phyloP scores from a whole-genome alignment of 148 eudicot genomes.

The Cornus florida region DNA sequence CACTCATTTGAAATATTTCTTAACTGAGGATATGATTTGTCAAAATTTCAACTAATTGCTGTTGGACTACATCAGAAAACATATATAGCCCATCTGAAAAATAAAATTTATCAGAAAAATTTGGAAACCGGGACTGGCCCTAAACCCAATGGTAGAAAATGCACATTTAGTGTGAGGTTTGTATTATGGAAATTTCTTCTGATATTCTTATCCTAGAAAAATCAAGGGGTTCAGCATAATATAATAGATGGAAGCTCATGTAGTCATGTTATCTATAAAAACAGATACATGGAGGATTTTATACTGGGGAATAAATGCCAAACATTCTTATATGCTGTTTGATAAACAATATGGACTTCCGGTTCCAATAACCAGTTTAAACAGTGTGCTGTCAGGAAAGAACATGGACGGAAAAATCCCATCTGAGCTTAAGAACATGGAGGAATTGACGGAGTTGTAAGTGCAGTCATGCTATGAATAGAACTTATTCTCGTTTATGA shows the following conservation, averaged over 20 bases:
- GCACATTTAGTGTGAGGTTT: background rate
- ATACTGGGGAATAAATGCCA: background rate
- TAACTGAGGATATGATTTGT: background rate
- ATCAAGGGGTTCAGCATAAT: background rate
- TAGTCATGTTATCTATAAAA: background rate
- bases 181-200: background rate
- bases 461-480: constrained; percentile 15
- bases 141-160: background rate
- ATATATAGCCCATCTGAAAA: background rate
- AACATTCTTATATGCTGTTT: background rate
- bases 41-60: background rate
- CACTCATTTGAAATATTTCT: background rate
- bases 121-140: background rate
- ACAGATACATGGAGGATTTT: background rate
- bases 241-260: background rate
- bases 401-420: constrained; percentile 61
- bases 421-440: constrained; percentile 60
- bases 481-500: background rate
- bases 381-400: constrained; percentile 59
- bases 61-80: background rate
- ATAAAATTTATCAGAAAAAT: background rate
- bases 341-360: background rate
- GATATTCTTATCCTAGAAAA: background rate
- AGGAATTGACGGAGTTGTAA: constrained; percentile 69
- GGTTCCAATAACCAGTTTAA: constrained; percentile 11